These are phyloP conservation scores for Mycena haematopus DNA, from an alignment of 768 basidiomycete genomes.

Conservation along the genomic window DNA sequence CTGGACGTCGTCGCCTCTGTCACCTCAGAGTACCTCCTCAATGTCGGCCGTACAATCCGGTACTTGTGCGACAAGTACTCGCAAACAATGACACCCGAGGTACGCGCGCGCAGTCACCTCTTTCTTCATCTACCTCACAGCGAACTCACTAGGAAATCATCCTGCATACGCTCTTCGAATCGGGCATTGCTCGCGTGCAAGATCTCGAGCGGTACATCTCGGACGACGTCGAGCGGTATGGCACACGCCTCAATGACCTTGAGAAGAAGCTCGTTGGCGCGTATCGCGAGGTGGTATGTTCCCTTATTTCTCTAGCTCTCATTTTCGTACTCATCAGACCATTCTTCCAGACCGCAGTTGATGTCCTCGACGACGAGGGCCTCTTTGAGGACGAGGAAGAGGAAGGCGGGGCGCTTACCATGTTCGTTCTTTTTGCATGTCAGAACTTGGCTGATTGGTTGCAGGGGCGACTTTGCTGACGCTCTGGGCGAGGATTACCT, in stretches of 20 bases:
- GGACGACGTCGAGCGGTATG: constrained; percentile 88
- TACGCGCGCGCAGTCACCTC: constrained; percentile 44
- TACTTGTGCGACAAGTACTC: constrained; percentile 84
- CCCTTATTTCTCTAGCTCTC: background rate
- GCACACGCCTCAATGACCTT: constrained; percentile 74
- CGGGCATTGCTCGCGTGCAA: constrained; percentile 77
- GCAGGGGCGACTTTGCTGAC: constrained; percentile 86
- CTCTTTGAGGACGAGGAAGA: constrained; percentile 69
- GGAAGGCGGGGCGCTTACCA: constrained; percentile 68
- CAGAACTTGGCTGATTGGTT: constrained; percentile 13
- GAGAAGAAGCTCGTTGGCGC: constrained; percentile 87
- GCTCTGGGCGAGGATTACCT: constrained; percentile 92
- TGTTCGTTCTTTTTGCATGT: constrained; percentile 39
- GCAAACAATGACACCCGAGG: constrained; percentile 84
- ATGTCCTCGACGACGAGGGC: constrained; percentile 65
- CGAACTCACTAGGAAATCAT: constrained; percentile 79
- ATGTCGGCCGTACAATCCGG: constrained; percentile 86
- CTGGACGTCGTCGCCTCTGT: constrained; percentile 81
- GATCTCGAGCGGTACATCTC: constrained; percentile 88
- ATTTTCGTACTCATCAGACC: background rate
- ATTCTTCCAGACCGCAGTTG: constrained; percentile 47
- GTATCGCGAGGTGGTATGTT: constrained; percentile 79
- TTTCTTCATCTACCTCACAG: background rate
- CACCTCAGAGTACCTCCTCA: constrained; percentile 79
- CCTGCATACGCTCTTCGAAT: constrained; percentile 89